Base-by-base conservation (phyloP, 768 basidiomycete genomes). In the Amanita jacksonii region DNA sequence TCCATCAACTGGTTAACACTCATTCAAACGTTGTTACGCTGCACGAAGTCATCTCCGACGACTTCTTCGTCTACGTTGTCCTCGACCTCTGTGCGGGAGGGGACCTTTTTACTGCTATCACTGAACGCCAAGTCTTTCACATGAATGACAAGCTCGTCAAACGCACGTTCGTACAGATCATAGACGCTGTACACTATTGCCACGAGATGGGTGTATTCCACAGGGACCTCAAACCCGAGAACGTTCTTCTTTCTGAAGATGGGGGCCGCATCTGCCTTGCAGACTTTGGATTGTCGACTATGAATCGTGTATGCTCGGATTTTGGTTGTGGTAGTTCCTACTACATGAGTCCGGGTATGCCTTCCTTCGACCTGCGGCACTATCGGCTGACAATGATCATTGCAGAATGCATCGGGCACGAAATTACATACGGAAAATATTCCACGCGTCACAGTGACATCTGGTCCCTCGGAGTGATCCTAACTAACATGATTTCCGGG, bases 151-250 rank as follows among this genome's bases (percentile, higher is more conserved):
- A 59, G 4, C 71, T 82, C 49, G 76, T 89, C 65, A 81, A 74
- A 56, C 57, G 61, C 23, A 72, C 79, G 28, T 90, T 87, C 60
- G 50, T 85, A n/a, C 81, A 90, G 55, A 74, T 93, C 39, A 63
- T 92, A 41, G 84, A 88, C 50, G 84, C 84, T 1, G 75, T 92
- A 33, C 70, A 81, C 38, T 71, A 81, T 56, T 87, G 83, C 54
- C 87, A 92, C 54, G 58, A 65, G 32, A 66, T 68, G 32, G 75
- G 78, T 8, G 76, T 92, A 49, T 88, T 74, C 56, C 90, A 92
- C 62, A 82, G 88, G 19, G 87, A 91, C 54, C 73, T 93, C 54
- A 91, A 92, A 60, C 88, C 88, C 0, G 89, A 90, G 58, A 88
- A 82, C 57, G 69, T 89, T 20, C 63, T 91, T 28, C 79, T 76